Evolutionary conservation across 441 rosid genomes (phyloP), one percentile per base, ranked within the genome.

Genomic region (Eruca vesicaria): DNA sequence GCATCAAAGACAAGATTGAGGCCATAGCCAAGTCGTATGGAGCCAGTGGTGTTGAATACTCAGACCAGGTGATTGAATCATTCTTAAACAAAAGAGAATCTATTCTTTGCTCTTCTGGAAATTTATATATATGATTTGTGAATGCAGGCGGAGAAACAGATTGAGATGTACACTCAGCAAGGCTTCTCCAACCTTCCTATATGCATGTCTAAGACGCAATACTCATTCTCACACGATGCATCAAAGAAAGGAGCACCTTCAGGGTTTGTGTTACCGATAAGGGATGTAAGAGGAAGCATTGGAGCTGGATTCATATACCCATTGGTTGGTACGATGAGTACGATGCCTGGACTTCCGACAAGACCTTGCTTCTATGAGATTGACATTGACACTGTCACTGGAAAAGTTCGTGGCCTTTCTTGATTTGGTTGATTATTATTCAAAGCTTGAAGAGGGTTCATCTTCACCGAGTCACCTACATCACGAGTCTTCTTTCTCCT

Each of bases 331-430:
- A 93, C 97, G 2, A 90, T 91, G 95, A 91, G 98, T 74, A 93
- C 98, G 9, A 93, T 95, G 99, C 99, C 97, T 7, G 98, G 99
- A 71, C 96, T 95, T 63, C 98, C 97, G 1, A 93, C 99, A 52
- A 86, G 99, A 78, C 99, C 99, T 33, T 91, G 97, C 84, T 95
- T 95, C 79, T 95, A 90, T 9, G 99, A 89, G 69, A 94, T 92
- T 36, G 97, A 92, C 75, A 82, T 90, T 0, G 89, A 92, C 82
- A 87, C 92, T 3, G 81, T 77, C 66, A 91, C 96, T 0, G 96
- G 98, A 55, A 95, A 85, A 80, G 96, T 95, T 63, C 78, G 87
- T 50, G 99, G 99, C 26, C 97, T 95, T 48, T 92, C 98, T 12
- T 91, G 72, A 84, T 2, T 59, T 21, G 67, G 32, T 69, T 23